phyloP scores from a whole-genome alignment of 129 eudicot genomes.

The Tagetes patula region DNA sequence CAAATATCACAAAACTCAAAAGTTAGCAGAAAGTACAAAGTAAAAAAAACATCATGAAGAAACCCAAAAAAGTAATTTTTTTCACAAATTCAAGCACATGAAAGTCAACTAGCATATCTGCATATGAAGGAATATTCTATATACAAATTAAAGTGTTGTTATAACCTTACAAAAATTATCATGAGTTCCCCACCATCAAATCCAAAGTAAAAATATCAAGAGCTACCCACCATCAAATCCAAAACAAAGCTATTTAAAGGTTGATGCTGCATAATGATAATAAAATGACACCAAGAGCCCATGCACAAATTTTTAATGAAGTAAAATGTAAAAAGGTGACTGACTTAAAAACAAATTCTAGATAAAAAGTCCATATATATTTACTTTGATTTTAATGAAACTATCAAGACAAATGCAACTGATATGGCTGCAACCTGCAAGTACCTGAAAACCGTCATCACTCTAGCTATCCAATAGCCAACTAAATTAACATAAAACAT shows the following conservation, averaged over 20 bases:
- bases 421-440: background rate
- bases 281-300: background rate
- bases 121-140: background rate
- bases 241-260: background rate
- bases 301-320: background rate
- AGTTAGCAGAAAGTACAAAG: constrained; percentile 10
- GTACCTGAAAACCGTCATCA: background rate
- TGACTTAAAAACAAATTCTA: background rate
- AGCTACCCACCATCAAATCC: constrained; percentile 1
- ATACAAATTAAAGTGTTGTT: background rate
- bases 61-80: background rate
- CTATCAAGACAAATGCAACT: background rate
- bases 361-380: background rate
- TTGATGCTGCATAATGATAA: background rate
- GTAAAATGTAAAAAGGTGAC: background rate
- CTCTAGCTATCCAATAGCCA: too few relatives aligned
- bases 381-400: background rate
- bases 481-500: background rate
- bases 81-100: background rate
- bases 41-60: constrained; percentile 8
- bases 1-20: background rate
- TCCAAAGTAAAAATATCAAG: background rate
- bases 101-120: background rate
- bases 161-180: background rate
- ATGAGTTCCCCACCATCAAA: background rate